phyloP scores from a whole-genome alignment of 805 yeast species.

The Saturnispora hagleri region DNA sequence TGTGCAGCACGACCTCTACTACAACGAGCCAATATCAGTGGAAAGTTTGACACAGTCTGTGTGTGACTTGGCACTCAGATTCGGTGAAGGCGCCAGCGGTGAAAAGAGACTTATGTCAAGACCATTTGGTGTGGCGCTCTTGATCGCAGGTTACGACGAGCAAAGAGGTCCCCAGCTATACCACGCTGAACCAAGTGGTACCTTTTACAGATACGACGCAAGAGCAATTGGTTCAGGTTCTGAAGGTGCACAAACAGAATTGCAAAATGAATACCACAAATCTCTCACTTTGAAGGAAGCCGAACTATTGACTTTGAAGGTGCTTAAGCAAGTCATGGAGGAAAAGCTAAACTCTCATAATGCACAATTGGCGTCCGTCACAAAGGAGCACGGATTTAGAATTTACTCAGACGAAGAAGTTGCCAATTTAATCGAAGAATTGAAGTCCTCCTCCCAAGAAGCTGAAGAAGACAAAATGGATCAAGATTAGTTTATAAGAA shows the following conservation, averaged over 20 bases:
- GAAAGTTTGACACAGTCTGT: slow-evolving; percentile 94
- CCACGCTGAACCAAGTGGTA: slow-evolving; percentile 99
- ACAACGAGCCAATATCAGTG: slow-evolving; percentile 85
- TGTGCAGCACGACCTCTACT: slow-evolving; percentile 80
- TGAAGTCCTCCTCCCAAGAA: slow-evolving; percentile 69
- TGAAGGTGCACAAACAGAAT: slow-evolving; percentile 97
- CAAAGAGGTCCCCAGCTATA: slow-evolving; percentile 93
- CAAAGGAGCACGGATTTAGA: slow-evolving; percentile 76
- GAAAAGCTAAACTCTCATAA: slow-evolving; percentile 92
- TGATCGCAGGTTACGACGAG: slow-evolving; percentile 89
- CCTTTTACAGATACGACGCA: slow-evolving; percentile 95
- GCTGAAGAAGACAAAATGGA: slow-evolving; percentile 27
- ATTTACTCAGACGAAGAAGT: slow-evolving; percentile 79
- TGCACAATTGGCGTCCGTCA: slow-evolving; percentile 91
- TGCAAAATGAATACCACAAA: slow-evolving; percentile 92
- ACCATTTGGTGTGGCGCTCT: slow-evolving; percentile 96
- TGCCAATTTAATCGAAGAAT: slow-evolving; percentile 64
- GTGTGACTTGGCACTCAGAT: slow-evolving; percentile 91
- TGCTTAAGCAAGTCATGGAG: slow-evolving; percentile 97
- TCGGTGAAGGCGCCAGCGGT: slow-evolving; percentile 96
- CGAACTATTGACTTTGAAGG: slow-evolving; percentile 78
- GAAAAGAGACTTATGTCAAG: slow-evolving; percentile 94
- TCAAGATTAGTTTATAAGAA: background rate
- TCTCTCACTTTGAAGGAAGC: slow-evolving; percentile 89
- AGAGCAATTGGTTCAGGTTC: slow-evolving; percentile 98